These are phyloP conservation scores for Aspergillus wentii DNA, from an alignment of 495 filamentous ascomycete species.

Conservation along the genomic window DNA sequence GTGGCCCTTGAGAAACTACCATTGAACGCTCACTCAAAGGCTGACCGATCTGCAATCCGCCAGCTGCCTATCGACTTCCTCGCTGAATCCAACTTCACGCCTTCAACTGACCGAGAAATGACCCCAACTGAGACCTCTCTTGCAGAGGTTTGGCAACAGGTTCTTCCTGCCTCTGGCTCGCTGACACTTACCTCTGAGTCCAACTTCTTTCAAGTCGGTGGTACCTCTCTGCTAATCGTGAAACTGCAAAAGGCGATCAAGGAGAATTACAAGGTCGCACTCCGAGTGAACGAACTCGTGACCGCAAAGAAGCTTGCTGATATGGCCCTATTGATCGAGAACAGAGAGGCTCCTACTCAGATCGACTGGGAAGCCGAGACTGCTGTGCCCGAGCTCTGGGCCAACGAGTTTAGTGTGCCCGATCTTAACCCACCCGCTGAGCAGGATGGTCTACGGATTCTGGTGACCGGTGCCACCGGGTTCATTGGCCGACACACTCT, in stretches of 20 bases:
- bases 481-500: slow-evolving; percentile 17
- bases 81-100: slow-evolving; percentile 11
- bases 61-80: background rate
- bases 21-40: slow-evolving; percentile 23
- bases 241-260: slow-evolving; percentile 16
- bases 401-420: background rate
- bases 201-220: slow-evolving; percentile 28
- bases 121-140: slow-evolving; percentile 15
- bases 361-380: slow-evolving; percentile 30
- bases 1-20: slow-evolving; percentile 28
- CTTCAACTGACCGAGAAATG: slow-evolving; percentile 18
- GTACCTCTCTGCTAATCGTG: slow-evolving; percentile 27
- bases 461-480: slow-evolving; percentile 11
- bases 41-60: slow-evolving; percentile 24
- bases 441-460: background rate
- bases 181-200: slow-evolving; percentile 14
- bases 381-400: slow-evolving; percentile 1
- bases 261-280: slow-evolving; percentile 9
- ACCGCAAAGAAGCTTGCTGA: slow-evolving; percentile 13
- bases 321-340: slow-evolving; percentile 20
- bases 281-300: slow-evolving; percentile 18
- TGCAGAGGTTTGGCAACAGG: slow-evolving; percentile 22
- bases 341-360: slow-evolving; percentile 2
- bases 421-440: background rate
- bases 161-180: slow-evolving; percentile 10